Base-by-base conservation (phyloP, 371 early-diverging fungal genomes). In the Apophysomyces sp. region DNA sequence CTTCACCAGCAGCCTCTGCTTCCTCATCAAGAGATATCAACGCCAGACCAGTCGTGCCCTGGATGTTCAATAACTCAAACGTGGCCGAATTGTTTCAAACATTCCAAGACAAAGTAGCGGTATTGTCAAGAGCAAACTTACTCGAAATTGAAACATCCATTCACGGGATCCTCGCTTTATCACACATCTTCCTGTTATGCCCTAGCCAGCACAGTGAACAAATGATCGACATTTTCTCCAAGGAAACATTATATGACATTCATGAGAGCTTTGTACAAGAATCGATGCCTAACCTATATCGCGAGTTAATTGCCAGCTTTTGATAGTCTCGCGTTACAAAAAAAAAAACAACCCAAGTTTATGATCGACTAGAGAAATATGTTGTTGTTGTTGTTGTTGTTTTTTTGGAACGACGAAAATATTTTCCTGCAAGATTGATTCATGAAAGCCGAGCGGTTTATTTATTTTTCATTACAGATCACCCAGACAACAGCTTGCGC, bases 91-190 rank as follows among this genome's bases (percentile, higher is more conserved):
- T 59, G 32, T 52, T 52, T 52, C 59, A 59, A 59, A 52, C 59
- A 59, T 59, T 59, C 52, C 59, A 59, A 59, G 21, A 59, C 59
- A 59, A 59, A 59, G 52, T 52, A 59, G 24, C 52, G 52, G 52
- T 34, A 59, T 52, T 59, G 59, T 52, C 49, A 52, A 52, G 36
- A 51, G 59, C 51, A 51, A 60, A 37, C 40, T 63, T 63, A 52
- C 58, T 63, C 53, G 32, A 55, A 49, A 58, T 63, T 55, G 63
- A 63, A 54, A 31, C 63, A 58, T 63, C 63, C 51, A 41, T 63
- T 31, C 58, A 58, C 58, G 54, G 58, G 32, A 55, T 53, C 54
- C 24, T 58, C 27, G 54, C 63, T 49, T 57, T 53, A 49, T 63
- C 44, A 52, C 44, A 63, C 51, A 63, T 63, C 44, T 52, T 62